Conservation (phyloP, 1,139 yeast species). For the Pneumocystis oryctolagi region DNA sequence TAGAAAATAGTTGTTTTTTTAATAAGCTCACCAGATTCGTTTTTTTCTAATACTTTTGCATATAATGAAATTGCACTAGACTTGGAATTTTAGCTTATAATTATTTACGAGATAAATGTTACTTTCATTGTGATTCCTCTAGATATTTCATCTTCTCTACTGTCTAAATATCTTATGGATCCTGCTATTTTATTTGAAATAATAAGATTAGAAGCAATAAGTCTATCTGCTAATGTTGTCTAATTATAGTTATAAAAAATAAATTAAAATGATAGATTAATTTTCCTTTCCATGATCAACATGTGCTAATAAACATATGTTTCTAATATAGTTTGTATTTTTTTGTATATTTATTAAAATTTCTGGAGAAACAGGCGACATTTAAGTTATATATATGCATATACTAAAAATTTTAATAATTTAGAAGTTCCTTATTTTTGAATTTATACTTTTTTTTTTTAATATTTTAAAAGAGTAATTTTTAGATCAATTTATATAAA, state of each 20-base stretch:
- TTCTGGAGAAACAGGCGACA: constrained; percentile 36
- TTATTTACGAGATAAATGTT: constrained; percentile 71
- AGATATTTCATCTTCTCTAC: constrained; percentile 73
- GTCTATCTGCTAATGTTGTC: constrained; percentile 83
- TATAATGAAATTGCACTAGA: constrained; percentile 6
- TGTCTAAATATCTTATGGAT: constrained; percentile 78
- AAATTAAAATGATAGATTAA: not conserved
- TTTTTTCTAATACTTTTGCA: not conserved
- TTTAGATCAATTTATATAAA: too few relatives aligned
- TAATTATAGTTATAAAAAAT: constrained; percentile 20
- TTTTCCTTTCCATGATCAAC: constrained; percentile 75
- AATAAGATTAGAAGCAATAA: constrained; percentile 89
- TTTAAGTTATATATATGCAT: too few relatives aligned
- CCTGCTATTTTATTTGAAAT: constrained; percentile 93
- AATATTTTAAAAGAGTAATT: too few relatives aligned
- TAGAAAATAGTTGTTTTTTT: not conserved
- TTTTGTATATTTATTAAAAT: constrained; percentile 53
- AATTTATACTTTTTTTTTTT: too few relatives aligned
- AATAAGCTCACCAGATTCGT: constrained; percentile 21
- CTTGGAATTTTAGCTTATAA: constrained; percentile 27
- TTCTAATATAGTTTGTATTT: constrained; percentile 56
- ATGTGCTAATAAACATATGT: constrained; percentile 91
- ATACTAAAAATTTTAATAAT: too few relatives aligned
- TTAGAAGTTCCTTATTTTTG: too few relatives aligned
- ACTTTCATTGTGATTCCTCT: constrained; percentile 91